Percentiles rank a stretch among this genome's conserved stretches.
These are phyloP conservation scores for Aspergillus hancockii DNA, from an alignment of 495 filamentous ascomycete genomes.

Conservation along the genomic window DNA sequence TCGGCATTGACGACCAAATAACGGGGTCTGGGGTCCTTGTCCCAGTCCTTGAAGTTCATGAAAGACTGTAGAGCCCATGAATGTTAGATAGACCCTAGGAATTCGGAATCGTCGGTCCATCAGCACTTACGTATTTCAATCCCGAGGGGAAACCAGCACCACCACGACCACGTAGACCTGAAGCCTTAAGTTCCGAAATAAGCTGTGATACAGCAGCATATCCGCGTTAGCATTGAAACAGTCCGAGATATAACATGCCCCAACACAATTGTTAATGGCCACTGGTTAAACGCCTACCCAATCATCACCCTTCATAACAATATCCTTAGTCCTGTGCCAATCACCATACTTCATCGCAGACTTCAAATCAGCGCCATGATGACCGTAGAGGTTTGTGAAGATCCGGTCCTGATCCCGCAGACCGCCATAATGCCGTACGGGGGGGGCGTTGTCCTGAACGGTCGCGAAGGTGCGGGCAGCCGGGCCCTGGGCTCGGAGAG, in stretches of 20 bases:
- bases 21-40: conserved; percentile 93
- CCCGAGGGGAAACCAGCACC: conserved; percentile 98
- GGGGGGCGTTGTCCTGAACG: conserved; percentile 77
- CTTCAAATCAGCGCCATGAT: conserved; percentile 87
- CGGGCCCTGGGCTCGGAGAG: conserved; percentile 52
- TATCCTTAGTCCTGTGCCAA: conserved; percentile 99
- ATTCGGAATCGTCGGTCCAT: neutral
- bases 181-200: conserved; percentile 93
- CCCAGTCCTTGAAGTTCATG: conserved; percentile 99
- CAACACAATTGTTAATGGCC: neutral
- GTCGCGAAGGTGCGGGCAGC: conserved; percentile 77
- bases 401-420: conserved; percentile 95
- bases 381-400: conserved; percentile 96
- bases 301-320: conserved; percentile 92
- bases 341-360: conserved; percentile 97
- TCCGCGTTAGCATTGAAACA: conserved; percentile 23
- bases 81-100: conserved; percentile 15
- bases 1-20: conserved; percentile 98
- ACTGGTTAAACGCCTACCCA: conserved; percentile 60
- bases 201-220: conserved; percentile 53
- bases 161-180: conserved; percentile 91
- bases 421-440: conserved; percentile 75
- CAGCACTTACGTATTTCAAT: conserved; percentile 87
- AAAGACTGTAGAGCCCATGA: conserved; percentile 66
- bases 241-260: conserved; percentile 14